Percentiles rank a stretch among this genome's conserved stretches.
phyloP scores from a whole-genome alignment of 345 rosid genomes.

The Linum usitatissimum region DNA sequence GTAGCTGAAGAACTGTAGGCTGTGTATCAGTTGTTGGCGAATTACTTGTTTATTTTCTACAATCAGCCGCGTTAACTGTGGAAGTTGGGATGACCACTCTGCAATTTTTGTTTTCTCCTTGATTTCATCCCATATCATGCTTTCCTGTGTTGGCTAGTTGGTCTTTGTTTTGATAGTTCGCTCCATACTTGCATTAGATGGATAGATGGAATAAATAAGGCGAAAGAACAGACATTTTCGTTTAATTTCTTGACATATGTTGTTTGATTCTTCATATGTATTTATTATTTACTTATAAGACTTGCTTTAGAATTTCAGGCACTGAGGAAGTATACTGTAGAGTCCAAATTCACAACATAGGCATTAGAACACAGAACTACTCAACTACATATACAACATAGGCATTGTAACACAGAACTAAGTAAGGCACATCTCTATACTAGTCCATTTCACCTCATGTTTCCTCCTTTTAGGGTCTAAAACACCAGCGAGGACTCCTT shows the following conservation, averaged over 20 bases:
- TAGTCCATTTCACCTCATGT: too few relatives aligned
- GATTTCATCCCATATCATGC: not conserved
- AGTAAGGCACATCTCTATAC: not conserved
- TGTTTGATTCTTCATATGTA: too few relatives aligned
- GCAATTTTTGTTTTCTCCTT: not conserved
- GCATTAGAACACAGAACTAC: not conserved
- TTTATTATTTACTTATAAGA: too few relatives aligned
- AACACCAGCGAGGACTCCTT: slow-evolving; percentile 63
- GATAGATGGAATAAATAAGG: not conserved
- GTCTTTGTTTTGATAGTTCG: not conserved
- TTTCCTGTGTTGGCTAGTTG: not conserved
- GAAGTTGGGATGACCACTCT: too few relatives aligned
- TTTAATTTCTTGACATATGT: too few relatives aligned
- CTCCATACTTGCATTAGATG: not conserved
- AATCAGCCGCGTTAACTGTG: too few relatives aligned
- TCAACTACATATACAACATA: too few relatives aligned
- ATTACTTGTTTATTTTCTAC: not conserved
- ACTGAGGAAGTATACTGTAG: too few relatives aligned
- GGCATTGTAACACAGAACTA: not conserved
- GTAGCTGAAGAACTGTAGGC: not conserved
- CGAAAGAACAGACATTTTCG: too few relatives aligned
- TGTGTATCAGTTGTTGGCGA: not conserved
- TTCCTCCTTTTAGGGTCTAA: slow-evolving; percentile 16
- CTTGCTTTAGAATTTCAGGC: too few relatives aligned
- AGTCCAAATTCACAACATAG: too few relatives aligned